Percentiles rank a stretch among this genome's conserved stretches.
phyloP scores from a whole-genome alignment of 1,284 basidiomycete species.

The Exsudoporus floridanus region DNA sequence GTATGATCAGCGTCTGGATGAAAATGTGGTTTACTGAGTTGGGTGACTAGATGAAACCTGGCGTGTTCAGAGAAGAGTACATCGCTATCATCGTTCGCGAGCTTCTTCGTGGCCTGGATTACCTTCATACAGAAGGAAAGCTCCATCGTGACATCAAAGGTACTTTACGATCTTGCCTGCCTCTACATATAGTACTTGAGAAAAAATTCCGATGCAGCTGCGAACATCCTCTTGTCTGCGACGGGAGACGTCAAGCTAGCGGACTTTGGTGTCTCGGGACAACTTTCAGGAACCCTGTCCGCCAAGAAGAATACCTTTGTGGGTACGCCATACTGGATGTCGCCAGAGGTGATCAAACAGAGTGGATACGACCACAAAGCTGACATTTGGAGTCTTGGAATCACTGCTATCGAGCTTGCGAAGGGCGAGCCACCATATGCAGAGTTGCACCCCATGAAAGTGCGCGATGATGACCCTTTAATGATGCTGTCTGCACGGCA shows the following conservation, averaged over 20 bases:
- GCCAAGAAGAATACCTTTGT: conserved; percentile 99
- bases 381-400: conserved; percentile 96
- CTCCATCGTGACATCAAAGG: conserved; percentile 99
- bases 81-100: conserved; percentile 97
- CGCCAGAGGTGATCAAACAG: conserved; percentile 99
- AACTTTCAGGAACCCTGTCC: conserved; percentile 90
- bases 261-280: conserved; percentile 99
- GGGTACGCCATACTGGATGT: conserved; percentile 99
- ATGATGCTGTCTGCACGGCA: background rate
- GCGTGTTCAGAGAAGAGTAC: conserved; percentile 96
- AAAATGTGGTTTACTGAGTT: conserved; percentile 23
- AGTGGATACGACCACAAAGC: conserved; percentile 99
- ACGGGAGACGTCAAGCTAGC: conserved; percentile 98
- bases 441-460: conserved; percentile 98
- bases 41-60: conserved; percentile 86
- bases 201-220: conserved; percentile 58
- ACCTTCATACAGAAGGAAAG: conserved; percentile 95
- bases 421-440: conserved; percentile 98
- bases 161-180: conserved; percentile 29
- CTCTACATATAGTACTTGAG: conserved; percentile 1
- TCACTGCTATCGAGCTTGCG: conserved; percentile 96
- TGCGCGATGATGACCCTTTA: conserved; percentile 30
- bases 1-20: conserved; percentile 41
- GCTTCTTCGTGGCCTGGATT: conserved; percentile 89
- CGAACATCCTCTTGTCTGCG: conserved; percentile 92